These are phyloP conservation scores for Kwoniella europaea DNA, from an alignment of 768 basidiomycete species.

Conservation along the genomic window DNA sequence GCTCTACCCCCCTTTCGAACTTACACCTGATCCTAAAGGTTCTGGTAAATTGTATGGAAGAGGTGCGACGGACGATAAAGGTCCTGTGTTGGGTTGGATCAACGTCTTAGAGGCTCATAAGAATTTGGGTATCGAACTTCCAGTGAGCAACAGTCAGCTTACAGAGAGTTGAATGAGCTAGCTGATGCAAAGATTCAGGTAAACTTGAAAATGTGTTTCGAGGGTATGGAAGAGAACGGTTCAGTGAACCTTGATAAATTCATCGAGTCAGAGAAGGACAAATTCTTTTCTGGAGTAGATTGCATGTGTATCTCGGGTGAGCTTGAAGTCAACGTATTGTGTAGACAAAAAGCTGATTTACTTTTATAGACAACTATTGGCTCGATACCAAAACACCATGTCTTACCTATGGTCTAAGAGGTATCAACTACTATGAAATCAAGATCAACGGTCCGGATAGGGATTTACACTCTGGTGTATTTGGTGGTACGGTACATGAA, in stretches of 20 bases:
- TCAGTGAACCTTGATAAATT: constrained; percentile 89
- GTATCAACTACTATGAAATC: constrained; percentile 82
- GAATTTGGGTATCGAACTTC: constrained; percentile 70
- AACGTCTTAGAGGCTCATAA: constrained; percentile 85
- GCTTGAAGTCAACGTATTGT: constrained; percentile 8
- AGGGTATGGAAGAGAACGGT: constrained; percentile 95
- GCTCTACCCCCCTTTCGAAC: constrained; percentile 81
- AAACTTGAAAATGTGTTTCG: constrained; percentile 88
- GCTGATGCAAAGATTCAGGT: constrained; percentile 55
- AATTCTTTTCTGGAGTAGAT: constrained; percentile 86
- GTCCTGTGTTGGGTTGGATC: constrained; percentile 84
- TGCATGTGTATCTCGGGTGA: constrained; percentile 78
- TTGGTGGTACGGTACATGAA: constrained; percentile 60
- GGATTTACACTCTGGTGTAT: constrained; percentile 83
- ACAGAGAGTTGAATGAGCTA: not conserved
- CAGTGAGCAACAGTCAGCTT: constrained; percentile 59
- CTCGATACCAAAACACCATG: constrained; percentile 60
- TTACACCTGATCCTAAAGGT: constrained; percentile 65
- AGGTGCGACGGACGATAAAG: constrained; percentile 89
- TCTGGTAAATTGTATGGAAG: constrained; percentile 76
- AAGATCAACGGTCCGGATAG: constrained; percentile 79
- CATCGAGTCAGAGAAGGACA: constrained; percentile 72
- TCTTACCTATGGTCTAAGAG: constrained; percentile 83
- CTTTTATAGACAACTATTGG: constrained; percentile 87
- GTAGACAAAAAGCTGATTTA: constrained; percentile 3